A percentile compares a stretch with the other conserved stretches of the same genome.
These are phyloP conservation scores for Xylaria sp. DNA, from an alignment of 2,329 filamentous ascomycete species.

Conservation along the genomic window DNA sequence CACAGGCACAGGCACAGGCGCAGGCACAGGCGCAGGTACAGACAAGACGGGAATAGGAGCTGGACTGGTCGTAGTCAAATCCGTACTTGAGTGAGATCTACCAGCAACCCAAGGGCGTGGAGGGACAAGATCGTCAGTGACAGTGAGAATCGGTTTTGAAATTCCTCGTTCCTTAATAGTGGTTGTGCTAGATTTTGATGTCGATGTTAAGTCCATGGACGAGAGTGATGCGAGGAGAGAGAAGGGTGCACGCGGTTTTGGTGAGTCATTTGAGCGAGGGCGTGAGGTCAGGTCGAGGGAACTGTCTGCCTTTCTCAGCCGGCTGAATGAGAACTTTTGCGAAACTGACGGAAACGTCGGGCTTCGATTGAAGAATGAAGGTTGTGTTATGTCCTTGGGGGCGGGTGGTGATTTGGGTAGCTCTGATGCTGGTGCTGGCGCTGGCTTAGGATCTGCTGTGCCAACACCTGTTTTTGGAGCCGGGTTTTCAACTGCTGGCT, in stretches of 20 bases:
- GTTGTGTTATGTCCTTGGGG: slow-evolving; percentile 50
- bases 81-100: too few relatives aligned
- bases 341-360: slow-evolving; percentile 31
- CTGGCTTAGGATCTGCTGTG: neutral
- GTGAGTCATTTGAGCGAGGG: slow-evolving; percentile 43
- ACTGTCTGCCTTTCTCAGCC: slow-evolving; percentile 43
- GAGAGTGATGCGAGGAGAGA: slow-evolving; percentile 41
- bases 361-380: slow-evolving; percentile 48
- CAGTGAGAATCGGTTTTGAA: slow-evolving; percentile 41
- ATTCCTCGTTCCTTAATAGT: slow-evolving; percentile 18
- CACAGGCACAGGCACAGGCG: too few relatives aligned
- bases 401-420: slow-evolving; percentile 40
- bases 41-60: too few relatives aligned
- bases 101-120: slow-evolving; percentile 27
- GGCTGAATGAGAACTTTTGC: slow-evolving; percentile 39
- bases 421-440: slow-evolving; percentile 1
- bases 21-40: too few relatives aligned
- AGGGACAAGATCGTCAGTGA: slow-evolving; percentile 31
- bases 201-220: slow-evolving; percentile 37
- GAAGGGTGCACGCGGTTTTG: slow-evolving; percentile 39
- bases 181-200: slow-evolving; percentile 37
- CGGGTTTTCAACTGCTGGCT: too few relatives aligned
- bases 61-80: too few relatives aligned
- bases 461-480: too few relatives aligned
- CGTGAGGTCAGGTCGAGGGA: slow-evolving; percentile 38